A percentile compares a stretch with the other conserved stretches of the same genome.
phyloP scores from a whole-genome alignment of 108 stramenopile species.

The Nannochloropsis gaditana region DNA sequence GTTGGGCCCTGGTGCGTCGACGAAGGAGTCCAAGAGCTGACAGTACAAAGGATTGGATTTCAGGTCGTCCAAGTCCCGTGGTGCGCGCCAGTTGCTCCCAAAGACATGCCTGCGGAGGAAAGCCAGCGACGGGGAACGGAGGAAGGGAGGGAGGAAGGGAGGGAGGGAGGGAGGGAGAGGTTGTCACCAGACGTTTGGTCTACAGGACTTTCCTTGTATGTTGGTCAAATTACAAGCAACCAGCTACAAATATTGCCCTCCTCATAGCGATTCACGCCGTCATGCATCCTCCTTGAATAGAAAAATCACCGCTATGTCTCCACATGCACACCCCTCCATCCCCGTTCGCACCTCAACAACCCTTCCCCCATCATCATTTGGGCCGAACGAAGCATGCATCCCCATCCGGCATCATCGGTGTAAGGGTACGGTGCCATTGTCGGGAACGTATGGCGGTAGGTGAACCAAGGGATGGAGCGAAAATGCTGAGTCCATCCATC shows the following conservation, averaged over 20 bases:
- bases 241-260: too few relatives aligned
- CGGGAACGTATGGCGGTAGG: slow-evolving; percentile 64
- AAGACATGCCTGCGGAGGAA: not conserved
- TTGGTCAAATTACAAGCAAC: too few relatives aligned
- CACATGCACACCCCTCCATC: not conserved
- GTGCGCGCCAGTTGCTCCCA: slow-evolving; percentile 41
- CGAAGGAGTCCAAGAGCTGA: slow-evolving; percentile 44
- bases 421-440: slow-evolving; percentile 70
- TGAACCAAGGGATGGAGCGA: slow-evolving; percentile 49
- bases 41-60: slow-evolving; percentile 28
- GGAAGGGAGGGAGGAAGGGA: not conserved
- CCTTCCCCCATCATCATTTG: slow-evolving; percentile 92
- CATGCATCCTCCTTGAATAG: too few relatives aligned
- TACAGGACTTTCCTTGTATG: too few relatives aligned
- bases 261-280: too few relatives aligned
- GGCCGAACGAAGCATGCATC: slow-evolving; percentile 94
- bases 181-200: too few relatives aligned
- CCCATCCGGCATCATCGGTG: slow-evolving; percentile 91
- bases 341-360: slow-evolving; percentile 58
- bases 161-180: not conserved
- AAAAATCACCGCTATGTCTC: too few relatives aligned
- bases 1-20: slow-evolving; percentile 46
- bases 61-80: slow-evolving; percentile 31
- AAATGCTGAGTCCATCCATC: slow-evolving; percentile 9
- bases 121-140: too few relatives aligned